Evolutionary conservation across 345 rosid genomes (phyloP), one percentile per base, ranked within the genome.

Genomic region (Gossypium australe): DNA sequence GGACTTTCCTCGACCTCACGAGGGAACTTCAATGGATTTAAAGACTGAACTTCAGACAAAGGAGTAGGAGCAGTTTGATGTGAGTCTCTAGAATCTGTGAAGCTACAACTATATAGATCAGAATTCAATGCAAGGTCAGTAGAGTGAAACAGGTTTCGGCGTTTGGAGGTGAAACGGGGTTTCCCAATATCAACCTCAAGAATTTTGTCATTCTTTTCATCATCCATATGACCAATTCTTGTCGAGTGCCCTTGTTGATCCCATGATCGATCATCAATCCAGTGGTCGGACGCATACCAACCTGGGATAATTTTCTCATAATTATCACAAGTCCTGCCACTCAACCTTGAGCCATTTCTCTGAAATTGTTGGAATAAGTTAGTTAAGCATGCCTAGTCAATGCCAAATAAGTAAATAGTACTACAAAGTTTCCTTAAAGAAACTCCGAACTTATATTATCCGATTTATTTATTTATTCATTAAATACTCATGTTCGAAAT

Each of bases 121-220:
- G 88, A 71, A 12, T 78, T 71, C 14, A 80, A 41, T 5, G 79
- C 58, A 11, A 75, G 78, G 27, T 80, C 84, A 10, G 83, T 80
- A 4, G 89, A 83, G 76, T 81, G 86, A 57, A 86, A 84, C 45
- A 83, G 82, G 72, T 86, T 89, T 75, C 87, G 75, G 17, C 87
- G 79, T 61, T 85, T 89, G 13, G 90, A 70, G 52, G 77, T 75
- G 18, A 77, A 80, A 62, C 67, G 84, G 34, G 82, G 87, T 72
- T 87, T 91, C 66, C 85, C 87, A 0, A 72, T 79, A 83, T 94
- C 94, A 7, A 92, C 82, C 82, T 87, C 92, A 9, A 94, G 92
- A 72, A 88, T 87, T 79, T 91, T 92, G 73, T 90, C 93, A 51
- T 77, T 75, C 69, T 72, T 86, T 71, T 82, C 92, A 64, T 87